Evolutionary conservation across 768 basidiomycete genomes (phyloP).

Genomic region (Aureoboletus auriporus): DNA sequence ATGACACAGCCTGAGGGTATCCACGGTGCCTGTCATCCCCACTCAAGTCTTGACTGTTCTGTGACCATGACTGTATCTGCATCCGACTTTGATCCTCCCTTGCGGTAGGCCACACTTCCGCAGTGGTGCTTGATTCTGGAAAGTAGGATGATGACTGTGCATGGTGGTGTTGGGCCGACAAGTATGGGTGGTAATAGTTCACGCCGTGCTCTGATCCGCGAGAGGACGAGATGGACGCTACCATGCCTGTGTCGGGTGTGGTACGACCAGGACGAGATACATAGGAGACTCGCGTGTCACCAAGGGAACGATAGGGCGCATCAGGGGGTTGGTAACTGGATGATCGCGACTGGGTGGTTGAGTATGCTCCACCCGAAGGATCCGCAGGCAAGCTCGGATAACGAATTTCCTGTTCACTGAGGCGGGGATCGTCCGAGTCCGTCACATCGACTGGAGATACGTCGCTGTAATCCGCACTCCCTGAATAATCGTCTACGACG

Average conservation of each 20-base stretch:
- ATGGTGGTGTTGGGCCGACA: slow-evolving; percentile 22
- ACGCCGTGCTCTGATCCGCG: slow-evolving; percentile 24
- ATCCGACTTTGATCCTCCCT: slow-evolving; percentile 22
- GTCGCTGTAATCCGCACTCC: slow-evolving; percentile 33
- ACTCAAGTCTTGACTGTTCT: slow-evolving; percentile 19
- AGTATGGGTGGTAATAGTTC: slow-evolving; percentile 25
- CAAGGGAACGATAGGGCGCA: slow-evolving; percentile 20
- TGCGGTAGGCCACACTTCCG: slow-evolving; percentile 19
- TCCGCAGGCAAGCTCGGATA: slow-evolving; percentile 23
- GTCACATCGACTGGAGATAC: slow-evolving; percentile 36
- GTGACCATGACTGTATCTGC: slow-evolving; percentile 25
- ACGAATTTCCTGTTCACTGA: slow-evolving; percentile 15
- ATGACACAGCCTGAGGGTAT: slow-evolving; percentile 22
- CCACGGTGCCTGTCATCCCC: slow-evolving; percentile 28
- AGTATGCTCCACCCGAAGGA: slow-evolving; percentile 10
- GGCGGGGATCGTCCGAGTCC: slow-evolving; percentile 21
- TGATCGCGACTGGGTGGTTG: slow-evolving; percentile 12
- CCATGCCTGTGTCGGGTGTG: slow-evolving; percentile 24
- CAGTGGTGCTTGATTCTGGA: slow-evolving; percentile 12
- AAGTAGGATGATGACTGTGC: slow-evolving; percentile 23
- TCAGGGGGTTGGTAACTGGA: slow-evolving; percentile 26
- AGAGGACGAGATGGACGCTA: slow-evolving; percentile 18
- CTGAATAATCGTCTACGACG: slow-evolving; percentile 28
- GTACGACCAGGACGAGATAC: slow-evolving; percentile 23
- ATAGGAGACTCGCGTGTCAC: slow-evolving; percentile 25